Evolutionary conservation across 2,329 filamentous ascomycete genomes (phyloP).

Genomic region (Trichoderma atrobrunneum): DNA sequence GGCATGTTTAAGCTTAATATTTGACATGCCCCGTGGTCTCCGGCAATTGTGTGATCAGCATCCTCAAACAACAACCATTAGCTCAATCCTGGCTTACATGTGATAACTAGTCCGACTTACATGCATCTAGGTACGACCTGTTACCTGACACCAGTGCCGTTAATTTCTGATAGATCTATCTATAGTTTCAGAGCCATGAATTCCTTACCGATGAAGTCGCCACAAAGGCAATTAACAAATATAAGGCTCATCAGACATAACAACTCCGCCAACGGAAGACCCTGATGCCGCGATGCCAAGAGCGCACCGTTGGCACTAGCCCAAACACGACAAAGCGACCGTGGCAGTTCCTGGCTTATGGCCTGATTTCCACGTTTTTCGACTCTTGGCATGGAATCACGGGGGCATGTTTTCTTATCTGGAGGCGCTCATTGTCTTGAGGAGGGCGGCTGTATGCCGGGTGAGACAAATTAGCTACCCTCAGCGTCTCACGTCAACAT

Average conservation of each 20-base stretch:
- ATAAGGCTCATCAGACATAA: neutral
- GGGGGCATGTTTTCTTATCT: neutral
- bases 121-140: neutral
- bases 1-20: neutral
- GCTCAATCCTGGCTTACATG: neutral
- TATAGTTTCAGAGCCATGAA: neutral
- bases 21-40: neutral
- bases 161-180: neutral
- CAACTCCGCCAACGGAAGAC: neutral
- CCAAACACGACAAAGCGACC: constrained; percentile 18
- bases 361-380: constrained; percentile 27
- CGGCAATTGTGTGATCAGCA: neutral
- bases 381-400: neutral
- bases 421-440: neutral
- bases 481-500: neutral
- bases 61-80: neutral
- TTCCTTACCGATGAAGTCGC: neutral
- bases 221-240: neutral
- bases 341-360: constrained; percentile 18
- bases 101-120: neutral
- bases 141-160: neutral
- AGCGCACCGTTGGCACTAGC: constrained; percentile 32
- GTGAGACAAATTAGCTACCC: neutral
- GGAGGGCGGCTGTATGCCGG: neutral
- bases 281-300: constrained; percentile 29